Percentiles rank a stretch among this genome's conserved stretches.
Conservation (phyloP, 768 basidiomycete species). For the Russula earlei region DNA sequence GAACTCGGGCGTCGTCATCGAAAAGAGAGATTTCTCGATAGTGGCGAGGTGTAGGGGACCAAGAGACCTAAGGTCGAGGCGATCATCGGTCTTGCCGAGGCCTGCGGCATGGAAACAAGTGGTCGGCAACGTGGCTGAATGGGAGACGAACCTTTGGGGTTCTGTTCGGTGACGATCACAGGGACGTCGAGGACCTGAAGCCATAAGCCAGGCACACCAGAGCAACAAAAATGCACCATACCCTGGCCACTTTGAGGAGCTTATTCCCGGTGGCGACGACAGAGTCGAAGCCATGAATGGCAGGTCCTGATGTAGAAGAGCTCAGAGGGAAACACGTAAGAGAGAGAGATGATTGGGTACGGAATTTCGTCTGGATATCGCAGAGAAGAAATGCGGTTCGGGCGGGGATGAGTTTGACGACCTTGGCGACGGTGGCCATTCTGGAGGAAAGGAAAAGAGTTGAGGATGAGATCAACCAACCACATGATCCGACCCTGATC, state of each 20-base stretch:
- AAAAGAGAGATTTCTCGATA: constrained; percentile 73
- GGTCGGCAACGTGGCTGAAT: constrained; percentile 39
- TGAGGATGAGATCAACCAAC: too few species aligned
- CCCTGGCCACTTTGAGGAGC: constrained; percentile 69
- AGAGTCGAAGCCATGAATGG: constrained; percentile 62
- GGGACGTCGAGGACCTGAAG: constrained; percentile 52
- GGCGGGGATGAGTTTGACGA: constrained; percentile 31
- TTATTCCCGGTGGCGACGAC: constrained; percentile 64
- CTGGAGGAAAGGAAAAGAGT: too few species aligned
- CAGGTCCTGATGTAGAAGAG: constrained; percentile 27
- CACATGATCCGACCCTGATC: constrained; percentile 17
- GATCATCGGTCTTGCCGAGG: constrained; percentile 23
- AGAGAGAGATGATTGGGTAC: constrained; percentile 31
- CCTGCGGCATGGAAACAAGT: constrained; percentile 40
- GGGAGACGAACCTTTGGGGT: constrained; percentile 53
- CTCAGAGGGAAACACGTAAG: too few species aligned
- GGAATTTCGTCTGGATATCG: constrained; percentile 72
- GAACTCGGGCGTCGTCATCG: constrained; percentile 73
- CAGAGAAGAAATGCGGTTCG: constrained; percentile 64
- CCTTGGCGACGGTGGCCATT: constrained; percentile 15
- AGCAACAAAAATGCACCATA: constrained; percentile 21
- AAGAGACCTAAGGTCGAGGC: constrained; percentile 28
- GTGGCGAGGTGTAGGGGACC: constrained; percentile 50
- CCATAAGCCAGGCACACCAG: neutral
- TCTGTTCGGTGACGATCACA: constrained; percentile 80